Evolutionary conservation across 164 flowering plant genomes (phyloP).

Genomic region (Piper longum): DNA sequence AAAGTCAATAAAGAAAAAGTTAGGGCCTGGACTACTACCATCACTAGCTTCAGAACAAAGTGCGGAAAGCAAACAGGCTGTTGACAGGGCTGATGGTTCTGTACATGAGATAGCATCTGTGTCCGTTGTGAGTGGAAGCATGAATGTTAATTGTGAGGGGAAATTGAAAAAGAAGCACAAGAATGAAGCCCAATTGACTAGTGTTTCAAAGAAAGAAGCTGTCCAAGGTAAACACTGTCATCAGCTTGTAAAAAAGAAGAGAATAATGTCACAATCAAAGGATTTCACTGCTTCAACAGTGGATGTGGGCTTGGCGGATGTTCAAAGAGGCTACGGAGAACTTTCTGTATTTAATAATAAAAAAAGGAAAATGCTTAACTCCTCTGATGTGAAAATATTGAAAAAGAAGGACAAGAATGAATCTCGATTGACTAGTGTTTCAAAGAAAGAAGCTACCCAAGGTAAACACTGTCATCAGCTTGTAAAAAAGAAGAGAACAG

Average conservation of each 20-base stretch:
- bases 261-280: neutral
- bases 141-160: slow-evolving; percentile 8
- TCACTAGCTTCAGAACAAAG: slow-evolving; percentile 3
- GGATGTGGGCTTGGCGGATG: neutral
- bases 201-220: neutral
- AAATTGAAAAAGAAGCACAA: slow-evolving; percentile 4
- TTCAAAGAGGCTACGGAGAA: slow-evolving; percentile 1
- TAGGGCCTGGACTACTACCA: slow-evolving; percentile 16
- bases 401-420: slow-evolving; percentile 3
- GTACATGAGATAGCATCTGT: slow-evolving; percentile 10
- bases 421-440: neutral
- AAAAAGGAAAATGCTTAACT: slow-evolving; percentile 2
- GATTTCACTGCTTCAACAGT: neutral
- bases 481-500: no score
- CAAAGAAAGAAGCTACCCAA: neutral
- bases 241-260: neutral
- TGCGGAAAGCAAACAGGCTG: slow-evolving; percentile 8
- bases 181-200: neutral
- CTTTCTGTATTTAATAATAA: neutral
- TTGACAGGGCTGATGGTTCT: slow-evolving; percentile 18
- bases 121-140: slow-evolving; percentile 12
- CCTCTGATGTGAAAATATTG: slow-evolving; percentile 5
- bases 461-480: neutral
- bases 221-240: neutral
- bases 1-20: slow-evolving; percentile 23